A percentile compares a stretch with the other conserved stretches of the same genome.
phyloP scores from a whole-genome alignment of 805 yeast species.

The Metschnikowia cubensis region DNA sequence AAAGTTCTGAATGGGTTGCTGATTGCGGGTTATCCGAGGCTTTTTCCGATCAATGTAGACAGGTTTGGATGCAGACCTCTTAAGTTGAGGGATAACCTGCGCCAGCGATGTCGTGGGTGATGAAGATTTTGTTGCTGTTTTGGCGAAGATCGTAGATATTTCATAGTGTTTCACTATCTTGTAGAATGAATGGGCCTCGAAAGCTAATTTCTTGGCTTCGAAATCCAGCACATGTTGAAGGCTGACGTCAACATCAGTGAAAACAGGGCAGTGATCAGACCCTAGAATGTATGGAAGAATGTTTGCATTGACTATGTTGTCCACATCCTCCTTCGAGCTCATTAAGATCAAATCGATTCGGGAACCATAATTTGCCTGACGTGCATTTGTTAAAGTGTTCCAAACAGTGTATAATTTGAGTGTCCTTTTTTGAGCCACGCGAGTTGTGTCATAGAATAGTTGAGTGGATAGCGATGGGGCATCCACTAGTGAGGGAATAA shows the following conservation, averaged over 20 bases:
- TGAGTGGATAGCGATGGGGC: constrained; percentile 13
- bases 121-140: constrained; percentile 3
- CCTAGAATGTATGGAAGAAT: constrained; percentile 75
- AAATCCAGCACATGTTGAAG: constrained; percentile 2
- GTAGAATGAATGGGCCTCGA: constrained; percentile 22
- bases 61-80: background rate
- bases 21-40: constrained; percentile 8
- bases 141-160: constrained; percentile 29
- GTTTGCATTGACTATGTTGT: constrained; percentile 36
- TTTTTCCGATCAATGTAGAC: constrained; percentile 6
- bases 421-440: constrained; percentile 53
- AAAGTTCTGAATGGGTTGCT: constrained; percentile 25
- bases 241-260: constrained; percentile 51
- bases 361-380: constrained; percentile 85
- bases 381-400: constrained; percentile 72
- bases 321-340: constrained; percentile 34
- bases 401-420: constrained; percentile 82
- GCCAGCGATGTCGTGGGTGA: background rate
- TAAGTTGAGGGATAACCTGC: background rate
- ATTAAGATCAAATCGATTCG: constrained; percentile 75
- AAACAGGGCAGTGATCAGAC: constrained; percentile 94
- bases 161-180: constrained; percentile 27
- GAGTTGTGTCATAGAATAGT: constrained; percentile 54
- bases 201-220: constrained; percentile 11
- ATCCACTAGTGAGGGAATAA: constrained; percentile 19